Evolutionary conservation across 106 monocot genomes (phyloP).

Genomic region (Iris macrosiphon): DNA sequence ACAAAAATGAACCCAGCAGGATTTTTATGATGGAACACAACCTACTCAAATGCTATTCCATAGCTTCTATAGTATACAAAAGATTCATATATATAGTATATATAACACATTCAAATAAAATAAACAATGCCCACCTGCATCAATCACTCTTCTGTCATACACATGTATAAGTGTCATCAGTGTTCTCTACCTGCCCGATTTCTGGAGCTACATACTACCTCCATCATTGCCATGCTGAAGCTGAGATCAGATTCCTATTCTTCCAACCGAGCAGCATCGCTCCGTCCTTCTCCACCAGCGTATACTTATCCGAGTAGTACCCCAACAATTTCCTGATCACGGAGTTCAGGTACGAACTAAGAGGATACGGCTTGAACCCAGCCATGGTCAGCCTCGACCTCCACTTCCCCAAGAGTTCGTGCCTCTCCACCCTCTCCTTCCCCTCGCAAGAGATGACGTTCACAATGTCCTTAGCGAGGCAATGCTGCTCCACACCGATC

Average conservation of each 20-base stretch:
- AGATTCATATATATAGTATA: too few relatives aligned
- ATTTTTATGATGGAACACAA: too few relatives aligned
- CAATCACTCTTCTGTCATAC: too few relatives aligned
- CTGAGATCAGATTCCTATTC: constrained; percentile 77
- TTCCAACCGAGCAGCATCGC: constrained; percentile 89
- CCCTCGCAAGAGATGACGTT: constrained; percentile 91
- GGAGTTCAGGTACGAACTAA: constrained; percentile 13
- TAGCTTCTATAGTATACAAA: too few relatives aligned
- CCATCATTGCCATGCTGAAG: constrained; percentile 86
- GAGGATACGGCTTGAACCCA: constrained; percentile 69
- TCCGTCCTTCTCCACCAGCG: constrained; percentile 21
- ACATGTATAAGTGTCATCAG: too few relatives aligned
- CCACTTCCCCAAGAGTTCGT: constrained; percentile 94
- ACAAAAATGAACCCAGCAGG: too few relatives aligned
- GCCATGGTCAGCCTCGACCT: constrained; percentile 77
- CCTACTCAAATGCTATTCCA: too few relatives aligned
- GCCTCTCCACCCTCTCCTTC: constrained; percentile 79
- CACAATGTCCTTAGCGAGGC: constrained; percentile 92
- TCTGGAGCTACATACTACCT: neutral
- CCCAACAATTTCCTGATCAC: constrained; percentile 3
- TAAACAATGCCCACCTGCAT: too few relatives aligned
- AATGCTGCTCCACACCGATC: constrained; percentile 81
- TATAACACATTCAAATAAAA: too few relatives aligned
- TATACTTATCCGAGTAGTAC: constrained; percentile 2
- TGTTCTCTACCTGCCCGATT: too few relatives aligned